Evolutionary conservation across 495 filamentous ascomycete species (phyloP).

Genomic region (Platismatia glauca): DNA sequence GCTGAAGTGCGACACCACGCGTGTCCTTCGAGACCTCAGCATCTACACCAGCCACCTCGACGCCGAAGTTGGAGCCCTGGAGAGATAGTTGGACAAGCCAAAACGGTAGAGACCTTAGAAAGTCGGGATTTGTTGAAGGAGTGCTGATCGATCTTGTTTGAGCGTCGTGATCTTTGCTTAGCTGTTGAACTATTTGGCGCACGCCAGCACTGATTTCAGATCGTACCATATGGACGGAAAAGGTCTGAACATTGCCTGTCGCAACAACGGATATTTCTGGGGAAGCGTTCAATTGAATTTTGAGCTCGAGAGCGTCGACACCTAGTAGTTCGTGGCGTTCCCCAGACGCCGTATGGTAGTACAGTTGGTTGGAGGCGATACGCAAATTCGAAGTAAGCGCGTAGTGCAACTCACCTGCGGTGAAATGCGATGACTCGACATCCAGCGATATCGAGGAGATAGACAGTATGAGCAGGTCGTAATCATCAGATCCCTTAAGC

Average conservation of each 20-base stretch:
- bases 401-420: conserved; percentile 77
- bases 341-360: conserved; percentile 82
- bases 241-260: conserved; percentile 72
- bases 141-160: conserved; percentile 49
- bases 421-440: conserved; percentile 86
- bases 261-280: conserved; percentile 78
- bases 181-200: conserved; percentile 78
- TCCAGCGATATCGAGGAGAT: conserved; percentile 89
- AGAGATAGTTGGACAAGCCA: conserved; percentile 82
- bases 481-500: conserved; percentile 50
- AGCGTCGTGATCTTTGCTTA: conserved; percentile 54
- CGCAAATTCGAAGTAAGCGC: conserved; percentile 72
- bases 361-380: conserved; percentile 79
- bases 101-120: conserved; percentile 65
- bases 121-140: conserved; percentile 46
- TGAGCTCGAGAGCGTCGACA: conserved; percentile 78
- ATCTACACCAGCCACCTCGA: conserved; percentile 88
- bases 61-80: conserved; percentile 76
- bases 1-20: conserved; percentile 71
- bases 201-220: conserved; percentile 87
- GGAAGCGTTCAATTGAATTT: conserved; percentile 71
- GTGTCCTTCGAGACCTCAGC: conserved; percentile 65
- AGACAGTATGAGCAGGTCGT: conserved; percentile 87
- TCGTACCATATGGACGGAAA: conserved; percentile 81
- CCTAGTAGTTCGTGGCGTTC: conserved; percentile 76